Conservation (phyloP, 257 asterid genomes). For the Solanum raphanifolium region DNA sequence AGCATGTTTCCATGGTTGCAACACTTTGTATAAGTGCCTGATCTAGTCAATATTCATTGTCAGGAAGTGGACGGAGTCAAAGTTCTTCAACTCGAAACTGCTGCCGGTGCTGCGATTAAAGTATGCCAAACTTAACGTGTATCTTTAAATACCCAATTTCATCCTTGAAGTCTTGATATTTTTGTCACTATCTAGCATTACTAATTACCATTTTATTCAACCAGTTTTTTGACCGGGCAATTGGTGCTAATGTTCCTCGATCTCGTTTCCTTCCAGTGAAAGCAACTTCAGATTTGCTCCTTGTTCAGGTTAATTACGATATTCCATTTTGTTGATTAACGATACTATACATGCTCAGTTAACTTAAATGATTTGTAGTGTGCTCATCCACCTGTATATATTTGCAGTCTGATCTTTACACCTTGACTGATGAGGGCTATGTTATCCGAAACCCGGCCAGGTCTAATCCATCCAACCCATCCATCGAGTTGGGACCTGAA, state of each 20-base stretch:
- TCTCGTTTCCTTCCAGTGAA: slow-evolving; percentile 98
- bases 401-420: slow-evolving; percentile 91
- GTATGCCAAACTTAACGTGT: slow-evolving; percentile 17
- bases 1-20: not conserved
- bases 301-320: slow-evolving; percentile 66
- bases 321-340: not conserved
- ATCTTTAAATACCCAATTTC: not conserved
- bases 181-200: not conserved
- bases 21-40: not conserved
- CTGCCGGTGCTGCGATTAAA: slow-evolving; percentile 98
- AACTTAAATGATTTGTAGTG: not conserved
- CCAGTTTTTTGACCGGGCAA: slow-evolving; percentile 89
- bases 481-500: slow-evolving; percentile 94
- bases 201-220: not conserved
- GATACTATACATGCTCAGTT: not conserved
- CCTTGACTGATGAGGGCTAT: slow-evolving; percentile 74
- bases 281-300: slow-evolving; percentile 91
- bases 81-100: slow-evolving; percentile 98
- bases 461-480: slow-evolving; percentile 70
- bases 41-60: not conserved
- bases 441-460: slow-evolving; percentile 77
- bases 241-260: slow-evolving; percentile 92
- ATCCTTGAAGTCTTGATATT: not conserved
- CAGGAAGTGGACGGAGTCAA: slow-evolving; percentile 95
- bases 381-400: slow-evolving; percentile 10